These are phyloP conservation scores for Pichia membranifaciens DNA, from an alignment of 805 yeast species.

Conservation along the genomic window DNA sequence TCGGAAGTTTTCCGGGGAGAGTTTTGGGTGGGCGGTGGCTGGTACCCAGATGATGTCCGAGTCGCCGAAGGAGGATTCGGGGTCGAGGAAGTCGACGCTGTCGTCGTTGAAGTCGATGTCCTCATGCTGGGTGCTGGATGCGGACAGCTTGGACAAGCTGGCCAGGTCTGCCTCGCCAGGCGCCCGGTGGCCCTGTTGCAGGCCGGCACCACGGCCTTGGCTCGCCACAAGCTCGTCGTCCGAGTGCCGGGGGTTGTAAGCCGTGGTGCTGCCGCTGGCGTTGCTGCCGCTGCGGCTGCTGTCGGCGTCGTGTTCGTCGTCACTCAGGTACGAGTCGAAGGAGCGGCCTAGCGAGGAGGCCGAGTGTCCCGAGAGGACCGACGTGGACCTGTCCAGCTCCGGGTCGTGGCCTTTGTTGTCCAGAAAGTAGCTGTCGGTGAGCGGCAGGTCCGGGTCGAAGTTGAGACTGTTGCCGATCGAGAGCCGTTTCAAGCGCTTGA, in stretches of 20 bases:
- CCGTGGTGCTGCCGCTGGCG: not conserved
- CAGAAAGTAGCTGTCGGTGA: slow-evolving; percentile 4
- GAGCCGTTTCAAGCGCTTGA: slow-evolving; percentile 65
- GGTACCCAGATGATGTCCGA: slow-evolving; percentile 78
- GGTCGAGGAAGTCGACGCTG: slow-evolving; percentile 14
- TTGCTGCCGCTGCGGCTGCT: too few species aligned
- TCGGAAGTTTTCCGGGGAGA: slow-evolving; percentile 85
- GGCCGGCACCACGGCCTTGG: not conserved
- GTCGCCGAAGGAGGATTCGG: slow-evolving; percentile 11
- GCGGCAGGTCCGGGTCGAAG: slow-evolving; percentile 69
- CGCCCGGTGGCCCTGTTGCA: not conserved
- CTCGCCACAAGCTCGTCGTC: not conserved
- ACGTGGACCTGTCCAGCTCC: slow-evolving; percentile 9
- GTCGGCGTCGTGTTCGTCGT: slow-evolving; percentile 3
- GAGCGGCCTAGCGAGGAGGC: not conserved
- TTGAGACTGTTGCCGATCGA: slow-evolving; percentile 59
- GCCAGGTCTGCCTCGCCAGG: not conserved
- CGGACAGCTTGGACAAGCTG: not conserved
- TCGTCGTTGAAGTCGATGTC: slow-evolving; percentile 23
- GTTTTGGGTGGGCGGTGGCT: slow-evolving; percentile 86
- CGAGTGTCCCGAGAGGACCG: slow-evolving; percentile 8
- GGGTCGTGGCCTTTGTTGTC: not conserved
- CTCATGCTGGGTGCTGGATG: slow-evolving; percentile 6
- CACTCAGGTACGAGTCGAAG: not conserved
- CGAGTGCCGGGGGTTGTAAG: not conserved